Conservation (phyloP, 2,329 filamentous ascomycete species). For the Pyrenochaeta sp. region DNA sequence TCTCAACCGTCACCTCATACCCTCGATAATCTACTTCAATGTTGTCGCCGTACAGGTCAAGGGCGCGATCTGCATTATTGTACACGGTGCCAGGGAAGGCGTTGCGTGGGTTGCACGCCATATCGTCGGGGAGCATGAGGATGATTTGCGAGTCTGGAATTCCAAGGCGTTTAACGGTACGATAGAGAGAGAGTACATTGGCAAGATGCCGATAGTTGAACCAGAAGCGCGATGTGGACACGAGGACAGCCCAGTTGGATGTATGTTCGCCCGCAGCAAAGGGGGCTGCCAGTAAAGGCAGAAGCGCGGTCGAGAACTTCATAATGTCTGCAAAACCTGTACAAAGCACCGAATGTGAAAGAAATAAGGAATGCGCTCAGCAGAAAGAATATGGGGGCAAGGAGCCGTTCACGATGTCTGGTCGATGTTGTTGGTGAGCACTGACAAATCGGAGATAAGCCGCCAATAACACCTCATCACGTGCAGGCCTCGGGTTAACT, state of each 20-base stretch:
- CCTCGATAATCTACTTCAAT: conserved; percentile 98
- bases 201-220: conserved; percentile 99
- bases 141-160: conserved; percentile 99
- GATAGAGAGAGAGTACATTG: conserved; percentile 96
- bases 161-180: conserved; percentile 95
- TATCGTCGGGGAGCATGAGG: conserved; percentile 99
- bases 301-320: conserved; percentile 35
- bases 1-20: conserved; percentile 98
- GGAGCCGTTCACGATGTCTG: conserved; percentile 24
- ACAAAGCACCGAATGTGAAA: not conserved
- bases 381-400: not conserved
- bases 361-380: not conserved
- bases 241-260: conserved; percentile 99
- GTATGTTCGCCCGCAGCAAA: conserved; percentile 78
- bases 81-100: conserved; percentile 98
- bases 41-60: conserved; percentile 97
- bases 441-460: conserved; percentile 46
- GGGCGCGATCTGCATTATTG: conserved; percentile 94
- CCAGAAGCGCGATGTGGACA: conserved; percentile 98
- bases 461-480: conserved; percentile 24
- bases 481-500: conserved; percentile 13
- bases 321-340: conserved; percentile 15
- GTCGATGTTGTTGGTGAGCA: conserved; percentile 27
- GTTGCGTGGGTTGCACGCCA: conserved; percentile 99
- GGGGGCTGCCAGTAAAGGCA: conserved; percentile 41